Base-by-base conservation (phyloP, 768 basidiomycete genomes). In the Mycena galericulata region DNA sequence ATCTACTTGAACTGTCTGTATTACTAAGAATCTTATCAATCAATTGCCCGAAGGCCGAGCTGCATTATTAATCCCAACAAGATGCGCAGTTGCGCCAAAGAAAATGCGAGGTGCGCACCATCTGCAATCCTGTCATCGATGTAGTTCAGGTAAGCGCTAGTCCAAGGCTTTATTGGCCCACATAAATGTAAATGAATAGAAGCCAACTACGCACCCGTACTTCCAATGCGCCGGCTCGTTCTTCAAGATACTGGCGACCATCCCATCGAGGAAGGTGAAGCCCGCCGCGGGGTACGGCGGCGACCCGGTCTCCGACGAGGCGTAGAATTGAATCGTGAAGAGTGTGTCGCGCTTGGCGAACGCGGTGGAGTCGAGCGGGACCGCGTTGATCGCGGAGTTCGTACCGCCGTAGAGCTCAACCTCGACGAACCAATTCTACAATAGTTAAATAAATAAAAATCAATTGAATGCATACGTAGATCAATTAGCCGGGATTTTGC, bases 101-200 rank as follows among this genome's bases (percentile, higher is more conserved):
- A n/a, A n/a, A n/a, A n/a, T 71, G 40, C 14, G 14, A 36, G 12
- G 2, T 18, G 34, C 56, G 24, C 22, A 71, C 70, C 66, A n/a
- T 72, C 65, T 10, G 43, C 49, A n/a, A 72, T 66, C 18, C 40
- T 34, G 41, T 72, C 58, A 57, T 85, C 84, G 40, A 83, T 78
- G 63, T 86, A 86, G 68, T 84, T 85, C 4, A 81, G 74, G 71
- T 87, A 85, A 8, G 83, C 81, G 18, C 82, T 83, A 62, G 22
- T 41, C 20, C 59, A 59, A 34, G 59, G 62, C 6, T 61, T 4
- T 17, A 50, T 58, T 17, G 4, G 4, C n/a, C 1, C n/a, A n/a
- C n/a, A n/a, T 9, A 17, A 3, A 26, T 3, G 18, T 10, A 18
- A 6, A 29, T 8, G 22, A 53, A 30, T 29, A 20, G n/a, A n/a